A percentile compares a stretch with the other conserved stretches of the same genome.
Evolutionary conservation across 2,329 filamentous ascomycete species (phyloP).

Genomic region (Gnomoniopsis smithogilvyi): DNA sequence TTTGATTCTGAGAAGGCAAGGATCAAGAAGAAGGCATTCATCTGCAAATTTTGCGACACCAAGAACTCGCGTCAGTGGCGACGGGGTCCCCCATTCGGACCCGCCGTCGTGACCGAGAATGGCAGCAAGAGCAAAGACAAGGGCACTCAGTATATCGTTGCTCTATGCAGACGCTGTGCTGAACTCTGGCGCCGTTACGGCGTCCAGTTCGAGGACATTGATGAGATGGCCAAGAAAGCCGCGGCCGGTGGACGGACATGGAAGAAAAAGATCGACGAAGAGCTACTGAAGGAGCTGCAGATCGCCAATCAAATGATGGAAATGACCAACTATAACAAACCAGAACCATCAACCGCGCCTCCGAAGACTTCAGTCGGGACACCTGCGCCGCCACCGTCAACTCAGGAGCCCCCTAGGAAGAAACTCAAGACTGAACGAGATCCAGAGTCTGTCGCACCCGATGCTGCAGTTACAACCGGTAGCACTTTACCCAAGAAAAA

Average conservation of each 20-base stretch:
- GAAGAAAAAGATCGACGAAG: slow-evolving; percentile 89
- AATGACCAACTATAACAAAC: slow-evolving; percentile 37
- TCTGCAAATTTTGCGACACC: slow-evolving; percentile 89
- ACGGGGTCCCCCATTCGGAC: slow-evolving; percentile 74
- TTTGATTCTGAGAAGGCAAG: slow-evolving; percentile 86
- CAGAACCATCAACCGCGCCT: slow-evolving; percentile 22
- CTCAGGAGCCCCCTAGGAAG: slow-evolving; percentile 59
- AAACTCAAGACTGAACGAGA: slow-evolving; percentile 58
- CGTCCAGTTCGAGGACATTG: slow-evolving; percentile 91
- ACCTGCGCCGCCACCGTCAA: slow-evolving; percentile 25
- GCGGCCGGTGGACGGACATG: slow-evolving; percentile 76
- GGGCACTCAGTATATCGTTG: slow-evolving; percentile 68
- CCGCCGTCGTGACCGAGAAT: slow-evolving; percentile 66
- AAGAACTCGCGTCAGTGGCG: slow-evolving; percentile 86
- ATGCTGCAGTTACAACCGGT: slow-evolving; percentile 36
- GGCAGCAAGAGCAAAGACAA: slow-evolving; percentile 74
- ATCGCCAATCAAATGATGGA: slow-evolving; percentile 61
- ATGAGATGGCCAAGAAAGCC: slow-evolving; percentile 85
- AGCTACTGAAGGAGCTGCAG: slow-evolving; percentile 72
- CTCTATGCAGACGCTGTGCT: slow-evolving; percentile 86
- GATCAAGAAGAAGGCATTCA: slow-evolving; percentile 76
- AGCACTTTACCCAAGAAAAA: slow-evolving; percentile 38
- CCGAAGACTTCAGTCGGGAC: slow-evolving; percentile 27
- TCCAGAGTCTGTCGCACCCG: slow-evolving; percentile 42
- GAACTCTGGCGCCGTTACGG: slow-evolving; percentile 94